phyloP scores from a whole-genome alignment of 202 grass and related monocot species.

The Zizania palustris region DNA sequence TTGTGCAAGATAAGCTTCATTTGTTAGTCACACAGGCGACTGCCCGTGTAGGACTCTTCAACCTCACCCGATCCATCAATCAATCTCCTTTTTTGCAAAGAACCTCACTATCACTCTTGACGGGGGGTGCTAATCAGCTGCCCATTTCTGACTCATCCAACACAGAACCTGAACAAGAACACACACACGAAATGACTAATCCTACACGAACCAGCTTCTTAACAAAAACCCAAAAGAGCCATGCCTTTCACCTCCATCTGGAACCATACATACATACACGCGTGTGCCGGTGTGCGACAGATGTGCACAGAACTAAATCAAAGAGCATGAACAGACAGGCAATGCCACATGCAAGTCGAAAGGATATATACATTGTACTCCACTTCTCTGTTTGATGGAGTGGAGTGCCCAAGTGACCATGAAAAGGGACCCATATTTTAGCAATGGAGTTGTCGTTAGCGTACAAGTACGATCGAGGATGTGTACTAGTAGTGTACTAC shows the following conservation, averaged over 20 bases:
- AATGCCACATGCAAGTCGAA: background rate
- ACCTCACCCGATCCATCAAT: background rate
- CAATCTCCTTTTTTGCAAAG: too few species aligned
- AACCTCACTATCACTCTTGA: constrained; percentile 1
- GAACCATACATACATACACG: background rate
- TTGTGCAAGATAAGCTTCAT: too few species aligned
- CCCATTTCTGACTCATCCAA: background rate
- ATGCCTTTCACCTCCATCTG: too few species aligned
- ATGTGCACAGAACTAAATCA: background rate
- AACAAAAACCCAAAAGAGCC: too few species aligned
- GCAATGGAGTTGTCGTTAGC: background rate
- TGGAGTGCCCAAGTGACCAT: background rate
- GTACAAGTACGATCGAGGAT: constrained; percentile 11
- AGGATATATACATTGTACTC: too few species aligned
- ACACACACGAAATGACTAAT: constrained; percentile 12
- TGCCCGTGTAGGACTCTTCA: too few species aligned
- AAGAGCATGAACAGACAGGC: background rate
- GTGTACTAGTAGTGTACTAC: too few species aligned
- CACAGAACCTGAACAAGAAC: background rate
- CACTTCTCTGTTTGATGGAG: constrained; percentile 19
- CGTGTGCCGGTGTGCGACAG: background rate
- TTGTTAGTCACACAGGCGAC: constrained; percentile 5
- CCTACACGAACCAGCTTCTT: constrained; percentile 7
- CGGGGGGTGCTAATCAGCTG: background rate
- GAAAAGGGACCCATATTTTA: constrained; percentile 3